Evolutionary conservation across 2,329 filamentous ascomycete genomes (phyloP), one percentile per base, ranked within the genome.

Genomic region (Calonectria henricotiae): DNA sequence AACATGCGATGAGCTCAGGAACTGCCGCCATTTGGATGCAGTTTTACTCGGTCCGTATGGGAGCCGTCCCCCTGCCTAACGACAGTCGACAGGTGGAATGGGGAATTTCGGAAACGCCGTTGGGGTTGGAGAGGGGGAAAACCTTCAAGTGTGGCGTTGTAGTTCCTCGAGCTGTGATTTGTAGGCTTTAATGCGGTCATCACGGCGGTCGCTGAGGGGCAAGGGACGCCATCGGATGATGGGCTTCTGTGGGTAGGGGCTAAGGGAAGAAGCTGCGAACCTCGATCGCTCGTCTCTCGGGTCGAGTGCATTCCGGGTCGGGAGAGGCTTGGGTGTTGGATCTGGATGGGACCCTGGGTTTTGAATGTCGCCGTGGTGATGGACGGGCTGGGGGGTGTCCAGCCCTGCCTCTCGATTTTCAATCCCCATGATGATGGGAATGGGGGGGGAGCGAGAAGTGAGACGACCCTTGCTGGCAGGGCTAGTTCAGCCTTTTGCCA

Each of bases 51-150:
- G 37, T 58, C 51, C n/a, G 51, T 25, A 39, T 58, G 35, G 51
- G 23, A 7, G 32, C n/a, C 8, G 51, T 23, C 51, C 51, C 32
- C 51, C 39, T n/a, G 23, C 11, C 51, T 58, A 58, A 37, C 51
- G 32, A 8, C 5, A 9, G n/a, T 20, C 51, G 32, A 8, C 5
- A 9, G n/a, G 20, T 55, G 62, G 47, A 44, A 54, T 65, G 62
- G 23, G 62, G 15, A 17, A 7, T 20, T 54, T 64, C 62, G 62
- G 62, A n/a, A 43, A 41, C 47, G 62, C 62, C 62, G 62, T 54
- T 64, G 62, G 37, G 46, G 20, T 20, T 32, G 13, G 49, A 58
- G 25, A 64, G 43, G 47, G 47, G 62, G 44, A 20, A 39, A 39
- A 5, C 7, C 27, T 5, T 9, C 46, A 47, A 35, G n/a, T 55